phyloP scores from a whole-genome alignment of 352 stramenopile species.

The Pythium vanterpoolii region DNA sequence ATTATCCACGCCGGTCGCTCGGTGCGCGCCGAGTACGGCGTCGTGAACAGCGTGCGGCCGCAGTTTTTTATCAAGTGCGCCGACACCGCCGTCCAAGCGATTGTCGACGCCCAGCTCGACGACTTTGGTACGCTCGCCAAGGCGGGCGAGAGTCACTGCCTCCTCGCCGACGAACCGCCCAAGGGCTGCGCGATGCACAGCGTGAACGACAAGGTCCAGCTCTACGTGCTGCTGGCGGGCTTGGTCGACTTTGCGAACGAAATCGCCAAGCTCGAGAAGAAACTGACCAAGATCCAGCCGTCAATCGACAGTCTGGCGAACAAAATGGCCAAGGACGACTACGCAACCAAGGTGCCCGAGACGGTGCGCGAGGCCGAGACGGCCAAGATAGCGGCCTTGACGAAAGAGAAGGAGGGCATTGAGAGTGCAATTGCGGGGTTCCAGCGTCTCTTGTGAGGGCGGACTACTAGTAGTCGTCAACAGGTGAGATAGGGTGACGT shows the following conservation, averaged over 20 bases:
- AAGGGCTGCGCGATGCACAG: slow-evolving; percentile 90
- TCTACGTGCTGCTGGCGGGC: slow-evolving; percentile 82
- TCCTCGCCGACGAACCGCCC: slow-evolving; percentile 78
- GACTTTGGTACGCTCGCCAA: slow-evolving; percentile 96
- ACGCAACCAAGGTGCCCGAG: slow-evolving; percentile 75
- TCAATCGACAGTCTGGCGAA: slow-evolving; percentile 71
- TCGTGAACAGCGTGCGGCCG: slow-evolving; percentile 76
- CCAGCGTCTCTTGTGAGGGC: slow-evolving; percentile 61
- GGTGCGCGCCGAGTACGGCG: slow-evolving; percentile 86
- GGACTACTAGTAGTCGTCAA: neutral
- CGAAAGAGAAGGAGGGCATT: slow-evolving; percentile 81
- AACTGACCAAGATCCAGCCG: slow-evolving; percentile 77
- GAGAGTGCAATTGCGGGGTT: slow-evolving; percentile 74
- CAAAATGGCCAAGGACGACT: slow-evolving; percentile 82
- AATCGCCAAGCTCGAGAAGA: slow-evolving; percentile 89
- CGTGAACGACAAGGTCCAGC: slow-evolving; percentile 93
- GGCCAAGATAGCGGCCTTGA: slow-evolving; percentile 71
- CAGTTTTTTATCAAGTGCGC: slow-evolving; percentile 90
- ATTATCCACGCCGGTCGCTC: slow-evolving; percentile 95
- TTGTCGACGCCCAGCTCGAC: slow-evolving; percentile 81
- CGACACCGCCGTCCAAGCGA: slow-evolving; percentile 64
- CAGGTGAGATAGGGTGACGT: neutral
- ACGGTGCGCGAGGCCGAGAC: slow-evolving; percentile 75
- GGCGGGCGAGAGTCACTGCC: slow-evolving; percentile 86
- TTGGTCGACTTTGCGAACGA: slow-evolving; percentile 89